A percentile compares a stretch with the other conserved stretches of the same genome.
phyloP scores from a whole-genome alignment of 768 basidiomycete species.

The Mycena venus region DNA sequence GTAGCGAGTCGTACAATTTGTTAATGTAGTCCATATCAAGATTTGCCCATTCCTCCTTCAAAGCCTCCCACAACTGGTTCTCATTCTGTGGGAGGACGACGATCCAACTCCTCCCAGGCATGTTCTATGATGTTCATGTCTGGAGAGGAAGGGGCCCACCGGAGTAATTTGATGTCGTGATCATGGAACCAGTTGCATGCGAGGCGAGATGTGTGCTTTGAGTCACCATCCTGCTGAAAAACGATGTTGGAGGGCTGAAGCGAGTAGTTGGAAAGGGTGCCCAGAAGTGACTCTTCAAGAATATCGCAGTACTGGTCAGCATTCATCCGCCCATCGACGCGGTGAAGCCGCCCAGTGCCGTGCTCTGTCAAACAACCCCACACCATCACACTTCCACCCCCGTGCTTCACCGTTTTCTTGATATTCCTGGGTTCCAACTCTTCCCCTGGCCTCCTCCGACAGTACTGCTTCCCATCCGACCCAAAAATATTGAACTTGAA shows the following conservation, averaged over 20 bases:
- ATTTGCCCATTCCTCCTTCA: conserved; percentile 45
- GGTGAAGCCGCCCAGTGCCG: conserved; percentile 12
- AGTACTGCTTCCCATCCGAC: conserved; percentile 38
- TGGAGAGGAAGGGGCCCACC: conserved; percentile 40
- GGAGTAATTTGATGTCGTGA: conserved; percentile 27
- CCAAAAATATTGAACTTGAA: conserved; percentile 42
- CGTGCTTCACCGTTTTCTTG: conserved; percentile 40
- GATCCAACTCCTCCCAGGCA: too few relatives aligned
- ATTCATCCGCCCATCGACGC: conserved; percentile 22
- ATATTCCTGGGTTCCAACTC: conserved; percentile 18
- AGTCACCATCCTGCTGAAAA: conserved; percentile 20
- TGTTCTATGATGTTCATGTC: conserved; percentile 42
- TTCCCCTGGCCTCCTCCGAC: conserved; percentile 35
- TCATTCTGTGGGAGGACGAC: conserved; percentile 29
- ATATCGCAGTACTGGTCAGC: conserved; percentile 15
- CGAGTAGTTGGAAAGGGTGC: neutral
- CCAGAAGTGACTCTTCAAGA: conserved; percentile 7
- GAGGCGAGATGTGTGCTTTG: conserved; percentile 27
- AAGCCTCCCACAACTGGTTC: conserved; percentile 30
- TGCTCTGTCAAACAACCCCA: conserved; percentile 27
- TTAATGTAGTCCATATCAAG: conserved; percentile 28
- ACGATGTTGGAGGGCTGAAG: neutral
- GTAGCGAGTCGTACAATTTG: conserved; percentile 33
- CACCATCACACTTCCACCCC: conserved; percentile 40
- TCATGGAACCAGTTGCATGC: conserved; percentile 35